Conservation (phyloP, 495 filamentous ascomycete species). For the Stereocaulon alpinum region DNA sequence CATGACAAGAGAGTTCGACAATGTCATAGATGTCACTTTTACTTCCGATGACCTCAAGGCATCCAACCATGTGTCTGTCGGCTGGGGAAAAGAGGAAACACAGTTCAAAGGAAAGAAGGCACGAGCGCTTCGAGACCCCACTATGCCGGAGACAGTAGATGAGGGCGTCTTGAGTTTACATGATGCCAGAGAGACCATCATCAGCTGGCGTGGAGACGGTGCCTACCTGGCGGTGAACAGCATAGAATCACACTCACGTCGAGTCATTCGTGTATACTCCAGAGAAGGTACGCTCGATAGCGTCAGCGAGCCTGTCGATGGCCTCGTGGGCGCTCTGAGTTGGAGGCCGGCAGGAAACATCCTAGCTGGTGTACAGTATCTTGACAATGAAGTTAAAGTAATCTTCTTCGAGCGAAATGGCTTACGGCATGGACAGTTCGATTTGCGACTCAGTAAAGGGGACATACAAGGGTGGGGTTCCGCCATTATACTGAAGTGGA, state of each 20-base stretch:
- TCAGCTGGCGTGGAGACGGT: constrained; percentile 93
- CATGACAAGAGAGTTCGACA: constrained; percentile 88
- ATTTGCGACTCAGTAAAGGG: constrained; percentile 53
- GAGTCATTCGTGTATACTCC: constrained; percentile 79
- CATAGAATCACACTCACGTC: constrained; percentile 52
- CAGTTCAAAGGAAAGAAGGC: constrained; percentile 94
- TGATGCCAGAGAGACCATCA: constrained; percentile 59
- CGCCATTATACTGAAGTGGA: constrained; percentile 68
- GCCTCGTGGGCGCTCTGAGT: constrained; percentile 72
- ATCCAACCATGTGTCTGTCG: constrained; percentile 93
- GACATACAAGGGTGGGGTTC: constrained; percentile 45
- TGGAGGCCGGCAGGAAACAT: constrained; percentile 89
- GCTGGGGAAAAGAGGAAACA: constrained; percentile 96
- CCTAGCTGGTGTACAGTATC: constrained; percentile 70
- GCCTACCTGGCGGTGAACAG: constrained; percentile 80
- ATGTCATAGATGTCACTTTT: constrained; percentile 61
- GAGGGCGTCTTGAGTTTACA: constrained; percentile 61
- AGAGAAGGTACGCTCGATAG: constrained; percentile 83
- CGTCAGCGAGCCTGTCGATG: constrained; percentile 87
- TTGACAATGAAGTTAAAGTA: constrained; percentile 60
- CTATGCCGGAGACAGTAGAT: constrained; percentile 86
- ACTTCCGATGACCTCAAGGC: constrained; percentile 66
- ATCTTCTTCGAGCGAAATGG: constrained; percentile 97
- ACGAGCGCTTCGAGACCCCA: constrained; percentile 82
- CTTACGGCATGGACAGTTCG: constrained; percentile 84